These are phyloP conservation scores for Kernera saxatilis DNA, from an alignment of 345 rosid species.

Conservation along the genomic window DNA sequence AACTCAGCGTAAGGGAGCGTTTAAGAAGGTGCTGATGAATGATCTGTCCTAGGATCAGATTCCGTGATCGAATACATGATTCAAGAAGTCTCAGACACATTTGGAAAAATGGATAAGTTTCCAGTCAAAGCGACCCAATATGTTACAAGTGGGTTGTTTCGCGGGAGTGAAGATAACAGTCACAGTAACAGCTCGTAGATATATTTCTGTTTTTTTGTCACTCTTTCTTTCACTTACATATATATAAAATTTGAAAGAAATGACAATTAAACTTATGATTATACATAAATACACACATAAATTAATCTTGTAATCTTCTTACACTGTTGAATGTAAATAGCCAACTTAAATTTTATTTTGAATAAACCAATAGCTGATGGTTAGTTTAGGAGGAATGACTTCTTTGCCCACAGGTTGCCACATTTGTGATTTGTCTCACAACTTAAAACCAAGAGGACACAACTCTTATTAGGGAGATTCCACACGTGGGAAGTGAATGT, in stretches of 20 bases:
- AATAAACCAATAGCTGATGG: not conserved
- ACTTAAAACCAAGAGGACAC: not conserved
- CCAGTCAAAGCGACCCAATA: too few species aligned
- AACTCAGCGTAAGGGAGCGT: not conserved
- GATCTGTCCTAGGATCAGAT: constrained; percentile 24
- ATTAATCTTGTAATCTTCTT: too few species aligned
- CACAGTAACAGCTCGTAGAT: too few species aligned
- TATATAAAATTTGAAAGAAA: too few species aligned
- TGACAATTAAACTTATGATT: too few species aligned
- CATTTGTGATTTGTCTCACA: not conserved
- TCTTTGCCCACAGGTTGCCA: not conserved
- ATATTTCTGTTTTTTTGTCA: too few species aligned
- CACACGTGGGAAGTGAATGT: not conserved
- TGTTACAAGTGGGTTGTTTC: too few species aligned
- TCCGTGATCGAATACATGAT: constrained; percentile 19
- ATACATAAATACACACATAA: too few species aligned
- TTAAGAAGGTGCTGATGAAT: constrained; percentile 33
- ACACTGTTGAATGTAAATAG: too few species aligned
- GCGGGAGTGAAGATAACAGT: too few species aligned
- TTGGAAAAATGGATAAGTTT: not conserved
- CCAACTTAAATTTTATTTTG: too few species aligned
- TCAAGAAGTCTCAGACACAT: constrained; percentile 29
- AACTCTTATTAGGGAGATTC: not conserved
- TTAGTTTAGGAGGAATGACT: not conserved
- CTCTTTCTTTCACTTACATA: too few species aligned